Evolutionary conservation across 352 stramenopile genomes (phyloP).

Genomic region (Albugo laibachii): DNA sequence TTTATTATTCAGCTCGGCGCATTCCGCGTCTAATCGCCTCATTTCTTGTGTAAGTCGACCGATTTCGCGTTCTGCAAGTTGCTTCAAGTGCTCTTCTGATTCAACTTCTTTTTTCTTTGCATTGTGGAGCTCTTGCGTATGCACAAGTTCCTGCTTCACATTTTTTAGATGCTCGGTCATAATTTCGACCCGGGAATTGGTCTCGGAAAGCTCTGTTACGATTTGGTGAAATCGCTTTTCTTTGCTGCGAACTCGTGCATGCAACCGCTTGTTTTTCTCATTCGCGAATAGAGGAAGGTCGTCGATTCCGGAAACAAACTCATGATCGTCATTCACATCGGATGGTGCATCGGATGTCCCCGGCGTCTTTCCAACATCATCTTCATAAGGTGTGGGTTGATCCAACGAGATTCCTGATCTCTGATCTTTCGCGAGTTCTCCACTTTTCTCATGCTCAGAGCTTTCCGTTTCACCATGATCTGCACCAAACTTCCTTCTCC

Average conservation of each 20-base stretch:
- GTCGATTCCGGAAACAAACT: conserved; percentile 56
- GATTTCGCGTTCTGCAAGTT: conserved; percentile 80
- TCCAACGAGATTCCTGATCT: too few relatives aligned
- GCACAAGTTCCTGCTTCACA: conserved; percentile 86
- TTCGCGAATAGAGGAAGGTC: conserved; percentile 79
- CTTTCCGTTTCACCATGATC: too few relatives aligned
- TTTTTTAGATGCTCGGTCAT: conserved; percentile 95
- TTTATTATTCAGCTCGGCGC: conserved; percentile 59
- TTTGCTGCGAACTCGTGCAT: conserved; percentile 63
- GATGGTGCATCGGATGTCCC: too few relatives aligned
- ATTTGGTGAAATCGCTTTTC: conserved; percentile 42
- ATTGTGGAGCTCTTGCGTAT: conserved; percentile 84
- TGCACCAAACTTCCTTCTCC: too few relatives aligned
- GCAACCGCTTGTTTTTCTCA: conserved; percentile 68
- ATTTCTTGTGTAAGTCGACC: conserved; percentile 63
- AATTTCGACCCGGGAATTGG: conserved; percentile 78
- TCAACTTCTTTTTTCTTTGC: conserved; percentile 85
- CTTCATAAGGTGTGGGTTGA: too few relatives aligned
- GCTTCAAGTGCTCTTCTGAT: conserved; percentile 86
- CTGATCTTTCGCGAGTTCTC: too few relatives aligned
- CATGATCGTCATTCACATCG: conserved; percentile 3
- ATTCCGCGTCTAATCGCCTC: conserved; percentile 48
- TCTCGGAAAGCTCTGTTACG: conserved; percentile 54
- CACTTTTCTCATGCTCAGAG: too few relatives aligned
- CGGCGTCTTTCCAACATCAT: too few relatives aligned